Evolutionary conservation across 1,284 basidiomycete genomes (phyloP).

Genomic region (Phellinidium pouzarii): DNA sequence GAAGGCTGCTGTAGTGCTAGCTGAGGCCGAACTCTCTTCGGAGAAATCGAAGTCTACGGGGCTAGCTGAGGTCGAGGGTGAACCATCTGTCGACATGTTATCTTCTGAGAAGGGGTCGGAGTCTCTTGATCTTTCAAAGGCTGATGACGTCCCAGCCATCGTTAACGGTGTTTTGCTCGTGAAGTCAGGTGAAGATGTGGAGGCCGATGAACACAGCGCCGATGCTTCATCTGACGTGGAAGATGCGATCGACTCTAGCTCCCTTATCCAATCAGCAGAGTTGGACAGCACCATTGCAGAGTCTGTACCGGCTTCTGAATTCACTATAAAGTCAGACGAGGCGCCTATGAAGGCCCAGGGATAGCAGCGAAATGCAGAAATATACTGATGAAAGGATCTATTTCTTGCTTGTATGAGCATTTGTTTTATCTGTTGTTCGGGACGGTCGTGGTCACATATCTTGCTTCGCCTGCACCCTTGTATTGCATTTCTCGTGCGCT

Average conservation of each 20-base stretch:
- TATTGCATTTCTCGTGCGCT: not conserved
- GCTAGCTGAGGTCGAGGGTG: not conserved
- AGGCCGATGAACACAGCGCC: not conserved
- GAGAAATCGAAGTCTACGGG: not conserved
- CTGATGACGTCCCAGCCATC: not conserved
- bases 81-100: too few species aligned
- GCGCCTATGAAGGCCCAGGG: not conserved
- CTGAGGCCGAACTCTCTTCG: not conserved
- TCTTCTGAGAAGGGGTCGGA: not conserved
- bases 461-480: constrained; percentile 3
- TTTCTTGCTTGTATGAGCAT: not conserved
- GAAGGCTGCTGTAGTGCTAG: not conserved
- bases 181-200: not conserved
- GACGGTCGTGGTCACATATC: not conserved
- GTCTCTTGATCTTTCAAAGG: not conserved
- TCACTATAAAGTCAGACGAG: not conserved
- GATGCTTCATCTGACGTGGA: not conserved
- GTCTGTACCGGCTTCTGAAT: not conserved
- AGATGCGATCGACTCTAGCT: not conserved
- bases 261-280: not conserved
- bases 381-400: not conserved
- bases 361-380: not conserved
- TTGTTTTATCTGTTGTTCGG: not conserved
- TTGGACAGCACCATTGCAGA: not conserved
- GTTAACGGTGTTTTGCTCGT: not conserved